These are phyloP conservation scores for Aristolochia californica DNA, from an alignment of 164 flowering plant species.

Conservation along the genomic window DNA sequence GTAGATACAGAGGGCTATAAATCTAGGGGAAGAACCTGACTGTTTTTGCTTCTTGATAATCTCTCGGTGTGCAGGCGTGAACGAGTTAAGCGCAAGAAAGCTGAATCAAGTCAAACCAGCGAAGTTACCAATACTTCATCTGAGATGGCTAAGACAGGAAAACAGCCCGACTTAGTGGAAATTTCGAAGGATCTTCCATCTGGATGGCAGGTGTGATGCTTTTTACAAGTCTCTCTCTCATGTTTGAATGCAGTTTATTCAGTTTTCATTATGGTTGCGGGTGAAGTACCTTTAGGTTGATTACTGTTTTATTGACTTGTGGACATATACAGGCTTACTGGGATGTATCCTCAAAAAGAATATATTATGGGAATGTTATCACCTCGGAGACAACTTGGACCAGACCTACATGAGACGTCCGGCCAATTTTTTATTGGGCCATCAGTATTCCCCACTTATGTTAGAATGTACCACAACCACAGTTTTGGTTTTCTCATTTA, in stretches of 20 bases:
- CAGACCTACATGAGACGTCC: constrained; percentile 25
- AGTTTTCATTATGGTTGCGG: not conserved
- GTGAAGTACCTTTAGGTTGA: not conserved
- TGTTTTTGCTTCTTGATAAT: not conserved
- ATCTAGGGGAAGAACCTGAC: too few relatives aligned
- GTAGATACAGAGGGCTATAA: too few relatives aligned
- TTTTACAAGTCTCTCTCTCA: not conserved
- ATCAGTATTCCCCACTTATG: too few relatives aligned
- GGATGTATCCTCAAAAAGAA: constrained; percentile 73
- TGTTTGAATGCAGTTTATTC: not conserved
- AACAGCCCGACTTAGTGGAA: constrained; percentile 48
- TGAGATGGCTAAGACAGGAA: constrained; percentile 21
- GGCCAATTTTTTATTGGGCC: not conserved
- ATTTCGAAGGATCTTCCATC: constrained; percentile 62
- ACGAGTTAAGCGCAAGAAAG: constrained; percentile 73
- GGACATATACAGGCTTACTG: constrained; percentile 49
- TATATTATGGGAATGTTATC: constrained; percentile 57
- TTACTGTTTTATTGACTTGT: not conserved
- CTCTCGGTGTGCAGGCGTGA: constrained; percentile 55
- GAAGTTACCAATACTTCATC: constrained; percentile 20
- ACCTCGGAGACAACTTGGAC: constrained; percentile 80
- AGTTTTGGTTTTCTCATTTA: too few relatives aligned
- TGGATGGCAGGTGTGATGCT: constrained; percentile 76
- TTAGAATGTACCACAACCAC: too few relatives aligned
- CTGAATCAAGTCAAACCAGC: constrained; percentile 18